Base-by-base conservation (phyloP, 768 basidiomycete genomes). In the Gautieria morchelliformis region DNA sequence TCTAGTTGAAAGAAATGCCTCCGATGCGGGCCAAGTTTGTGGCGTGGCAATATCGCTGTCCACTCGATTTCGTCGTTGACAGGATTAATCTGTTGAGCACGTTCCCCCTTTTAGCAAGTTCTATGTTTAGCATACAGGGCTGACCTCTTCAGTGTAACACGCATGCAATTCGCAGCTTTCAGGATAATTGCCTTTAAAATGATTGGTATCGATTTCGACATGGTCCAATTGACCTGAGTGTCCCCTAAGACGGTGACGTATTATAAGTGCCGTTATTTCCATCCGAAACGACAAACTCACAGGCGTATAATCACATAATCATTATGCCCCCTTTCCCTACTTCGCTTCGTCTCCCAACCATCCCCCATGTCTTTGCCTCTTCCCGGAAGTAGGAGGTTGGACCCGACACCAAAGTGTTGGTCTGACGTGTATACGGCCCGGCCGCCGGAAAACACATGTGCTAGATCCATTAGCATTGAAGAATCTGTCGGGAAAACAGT, bases 281-380 rank as follows among this genome's bases (percentile, higher is more conserved):
- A n/a, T 30, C 4, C 53, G 32, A 56, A 53, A 39, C 41, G 54
- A 40, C 32, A 54, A 48, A 74, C 88, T 68, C 66, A 93, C 90
- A 99, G 73, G 71, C 85, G 88, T 56, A 95, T 83, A 58, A 97
- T 79, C 5, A 81, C 89, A 89, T 92, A 97, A 64, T 98, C 94
- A 48, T 83, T 89, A 70, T 93, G 93, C 40, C 79, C 91, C 54
- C 78, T 78, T 44, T 72, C 75, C 53, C 90, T 78, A 65, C 88
- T 94, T 60, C 96, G 78, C 68, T 88, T 92, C 3, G 95, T 98
- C 72, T 99, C 96, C 96, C 96, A 99, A 4, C 96, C 96, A 66
- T 96, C 94, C 5, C 93, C 84, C 93, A 99, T 99, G 64, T 95
- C 87, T 66, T 84, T 85, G 27, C 90, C 95, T 69, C 94, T 73